Evolutionary conservation across 768 basidiomycete genomes (phyloP).

Genomic region (Trametes maxima): DNA sequence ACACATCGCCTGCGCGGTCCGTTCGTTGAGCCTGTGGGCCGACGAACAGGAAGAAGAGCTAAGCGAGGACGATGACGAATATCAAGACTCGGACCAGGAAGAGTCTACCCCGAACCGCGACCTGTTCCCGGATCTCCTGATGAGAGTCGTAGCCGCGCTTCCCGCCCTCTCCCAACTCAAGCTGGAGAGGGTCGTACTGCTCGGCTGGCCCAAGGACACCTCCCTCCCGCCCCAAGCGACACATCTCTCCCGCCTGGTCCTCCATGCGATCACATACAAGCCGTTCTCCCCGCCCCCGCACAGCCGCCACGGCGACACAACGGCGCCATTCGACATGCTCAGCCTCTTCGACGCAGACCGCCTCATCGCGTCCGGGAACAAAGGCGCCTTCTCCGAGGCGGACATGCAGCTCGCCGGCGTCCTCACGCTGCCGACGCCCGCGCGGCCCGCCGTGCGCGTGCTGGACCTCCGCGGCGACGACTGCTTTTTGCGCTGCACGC

Average conservation of each 20-base stretch:
- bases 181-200: background rate
- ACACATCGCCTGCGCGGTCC: background rate
- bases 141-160: background rate
- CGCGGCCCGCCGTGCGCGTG: too few species aligned
- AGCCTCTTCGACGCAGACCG: background rate
- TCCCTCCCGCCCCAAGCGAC: background rate
- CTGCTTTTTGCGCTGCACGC: too few species aligned
- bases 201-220: background rate
- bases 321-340: background rate
- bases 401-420: too few species aligned
- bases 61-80: background rate
- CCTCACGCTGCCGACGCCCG: too few species aligned
- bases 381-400: too few species aligned
- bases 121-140: background rate
- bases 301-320: too few species aligned
- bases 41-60: too few species aligned
- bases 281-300: background rate
- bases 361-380: background rate
- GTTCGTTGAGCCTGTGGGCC: background rate
- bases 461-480: too few species aligned
- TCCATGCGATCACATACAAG: background rate
- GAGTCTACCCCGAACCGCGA: background rate
- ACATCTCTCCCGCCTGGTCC: background rate
- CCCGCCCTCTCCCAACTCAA: background rate
- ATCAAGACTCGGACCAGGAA: too few species aligned